Conservation (phyloP, 306 rosid genomes). For the Malus sieversii region DNA sequence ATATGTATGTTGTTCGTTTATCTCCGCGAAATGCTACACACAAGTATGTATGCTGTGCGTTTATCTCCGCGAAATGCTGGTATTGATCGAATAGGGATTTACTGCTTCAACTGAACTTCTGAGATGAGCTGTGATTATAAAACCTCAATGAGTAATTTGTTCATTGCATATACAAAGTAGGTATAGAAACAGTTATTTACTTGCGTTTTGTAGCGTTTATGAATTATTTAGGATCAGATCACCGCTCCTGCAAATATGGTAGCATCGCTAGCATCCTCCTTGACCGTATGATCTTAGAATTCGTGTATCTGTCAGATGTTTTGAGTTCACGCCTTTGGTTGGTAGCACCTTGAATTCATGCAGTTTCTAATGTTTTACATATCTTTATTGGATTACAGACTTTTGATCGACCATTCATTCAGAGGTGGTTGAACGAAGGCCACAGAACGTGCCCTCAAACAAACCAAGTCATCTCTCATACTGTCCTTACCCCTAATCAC, state of each 20-base stretch:
- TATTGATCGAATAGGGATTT: not conserved
- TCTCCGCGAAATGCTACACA: not conserved
- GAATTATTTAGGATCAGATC: not conserved
- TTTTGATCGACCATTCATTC: conserved; percentile 57
- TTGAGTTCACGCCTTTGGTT: not conserved
- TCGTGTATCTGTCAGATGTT: not conserved
- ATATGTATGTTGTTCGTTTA: not conserved
- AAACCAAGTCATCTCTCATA: conserved; percentile 50
- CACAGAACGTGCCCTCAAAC: conserved; percentile 67
- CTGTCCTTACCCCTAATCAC: conserved; percentile 47
- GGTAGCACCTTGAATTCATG: not conserved
- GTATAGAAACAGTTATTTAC: not conserved
- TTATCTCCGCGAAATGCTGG: not conserved
- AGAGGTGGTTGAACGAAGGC: conserved; percentile 74
- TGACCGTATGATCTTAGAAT: not conserved
- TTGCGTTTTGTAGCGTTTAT: not conserved
- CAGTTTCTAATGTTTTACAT: not conserved
- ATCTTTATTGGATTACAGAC: conserved; percentile 38
- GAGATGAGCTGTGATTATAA: not conserved
- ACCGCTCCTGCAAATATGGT: not conserved
- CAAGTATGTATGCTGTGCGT: too few relatives aligned
- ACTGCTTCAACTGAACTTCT: not conserved
- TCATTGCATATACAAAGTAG: not conserved
- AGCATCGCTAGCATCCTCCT: not conserved
- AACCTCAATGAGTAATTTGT: not conserved